Evolutionary conservation across 805 yeast species (phyloP), one percentile per base, ranked within the genome.

Genomic region (Metschnikowia orientalis): DNA sequence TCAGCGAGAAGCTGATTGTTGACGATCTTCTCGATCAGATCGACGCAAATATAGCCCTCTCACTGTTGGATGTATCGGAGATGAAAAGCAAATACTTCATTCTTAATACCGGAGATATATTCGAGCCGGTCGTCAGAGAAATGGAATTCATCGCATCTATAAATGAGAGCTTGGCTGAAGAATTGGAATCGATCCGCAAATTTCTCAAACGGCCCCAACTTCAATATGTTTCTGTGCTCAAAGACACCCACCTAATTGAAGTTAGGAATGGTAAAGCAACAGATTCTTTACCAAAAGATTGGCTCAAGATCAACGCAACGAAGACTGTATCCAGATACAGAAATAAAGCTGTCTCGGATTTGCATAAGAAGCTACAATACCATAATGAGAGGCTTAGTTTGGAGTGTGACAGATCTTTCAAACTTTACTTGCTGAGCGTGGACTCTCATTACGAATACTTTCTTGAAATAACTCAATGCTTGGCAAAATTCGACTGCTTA

Each of bases 271-370:
- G 63, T 1, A 57, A 71, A 8, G 73, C 73, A 26, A 63, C 71
- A 2, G 73, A 72, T 26, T 56, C 60, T 1, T 56, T 89, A 2
- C 97, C 97, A 0, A 46, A 61, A 2, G 77, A 75, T 32, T 90
- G 96, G 95, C 59, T 81, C 8, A 81, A 85, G 45, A 73, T 84
- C 17, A 81, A 75, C 46, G 81, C 81, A 6, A 73, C 94, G 28
- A 65, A 77, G 40, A 55, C 77, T 2, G 79, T 86, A 1, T 73
- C 87, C 2, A 61, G 97, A 37, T 89, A 76, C 54, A 63, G 88
- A 38, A 67, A 95, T 0, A 85, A 95, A 0, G 59, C 56, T 18
- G 69, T 79, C 1, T 45, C 63, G 2, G 57, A 61, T 10, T 57
- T 84, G 17, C 68, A 78, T 29, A 75, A 76, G 33, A 54, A 63